A percentile compares a stretch with the other conserved stretches of the same genome.
phyloP scores from a whole-genome alignment of 306 rosid species.

The Gastrolobium bilobum region DNA sequence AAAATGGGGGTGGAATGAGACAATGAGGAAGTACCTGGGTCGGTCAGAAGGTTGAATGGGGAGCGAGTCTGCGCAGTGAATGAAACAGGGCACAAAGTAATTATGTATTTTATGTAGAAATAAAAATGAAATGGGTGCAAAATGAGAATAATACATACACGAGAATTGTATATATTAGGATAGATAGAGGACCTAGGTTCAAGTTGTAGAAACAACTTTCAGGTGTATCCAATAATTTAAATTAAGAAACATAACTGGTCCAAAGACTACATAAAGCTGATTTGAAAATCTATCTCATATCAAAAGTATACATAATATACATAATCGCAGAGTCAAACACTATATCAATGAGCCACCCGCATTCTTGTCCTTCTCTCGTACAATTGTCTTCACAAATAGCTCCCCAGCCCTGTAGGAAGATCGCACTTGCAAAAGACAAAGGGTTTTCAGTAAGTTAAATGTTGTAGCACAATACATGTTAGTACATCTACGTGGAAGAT shows the following conservation, averaged over 20 bases:
- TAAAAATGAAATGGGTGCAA: neutral
- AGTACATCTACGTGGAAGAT: neutral
- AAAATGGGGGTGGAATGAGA: neutral
- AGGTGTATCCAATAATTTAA: slow-evolving; percentile 37
- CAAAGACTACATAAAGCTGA: slow-evolving; percentile 3
- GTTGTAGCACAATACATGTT: slow-evolving; percentile 4
- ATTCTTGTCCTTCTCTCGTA: slow-evolving; percentile 64
- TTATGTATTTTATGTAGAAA: neutral
- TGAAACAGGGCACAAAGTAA: neutral
- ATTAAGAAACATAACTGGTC: slow-evolving; percentile 17
- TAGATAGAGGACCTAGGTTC: no score
- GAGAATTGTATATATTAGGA: no score
- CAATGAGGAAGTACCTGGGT: slow-evolving; percentile 52
- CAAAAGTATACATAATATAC: slow-evolving; percentile 11
- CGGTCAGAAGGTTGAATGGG: slow-evolving; percentile 43
- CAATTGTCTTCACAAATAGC: slow-evolving; percentile 89
- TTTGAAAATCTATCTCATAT: no score
- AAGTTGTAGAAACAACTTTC: no score
- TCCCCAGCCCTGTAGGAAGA: slow-evolving; percentile 98
- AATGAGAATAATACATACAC: neutral
- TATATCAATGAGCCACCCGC: slow-evolving; percentile 38
- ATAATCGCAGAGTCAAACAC: slow-evolving; percentile 29
- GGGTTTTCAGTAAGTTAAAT: no score
- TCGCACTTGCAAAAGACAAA: slow-evolving; percentile 71
- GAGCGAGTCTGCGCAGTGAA: slow-evolving; percentile 45